Base-by-base conservation (phyloP, 169 alveolate species). In the Plasmodium berghei region DNA sequence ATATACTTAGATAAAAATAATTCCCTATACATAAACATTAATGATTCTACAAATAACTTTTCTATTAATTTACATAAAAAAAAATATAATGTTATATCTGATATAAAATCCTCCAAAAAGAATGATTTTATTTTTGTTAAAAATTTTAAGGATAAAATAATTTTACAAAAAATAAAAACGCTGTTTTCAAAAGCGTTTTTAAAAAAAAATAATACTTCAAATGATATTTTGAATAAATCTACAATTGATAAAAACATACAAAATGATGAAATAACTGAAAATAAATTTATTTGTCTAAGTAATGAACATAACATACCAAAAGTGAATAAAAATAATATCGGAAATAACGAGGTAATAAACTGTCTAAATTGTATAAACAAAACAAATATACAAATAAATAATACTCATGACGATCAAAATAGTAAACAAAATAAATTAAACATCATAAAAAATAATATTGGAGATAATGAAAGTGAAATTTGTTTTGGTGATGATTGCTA, bases 401-500 rank as follows among this genome's bases (percentile, higher is more conserved):
- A 34, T 34, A 34, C 42, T 34, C 5, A 34, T 26, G 49, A 48
- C 20, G 49, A 26, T 2, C 1, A 56, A 61, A 56, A 45, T 40
- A 70, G 34, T 28, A 1, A 6, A 14, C 20, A 42, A 55, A 14
- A 48, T 49, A 75, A 16, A 48, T 3, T 18, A 1, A 59, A 42
- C 16, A n/a, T 22, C 10, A 77, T 42, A 28, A 49, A 63, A 58
- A 49, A 59, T 12, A 12, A 16, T 28, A 42, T 22, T 45, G 46
- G 40, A 45, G 66, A 45, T 28, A 69, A 64, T 20, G 72, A 64
- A 24, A 54, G 66, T 77, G 75, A 49, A 42, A 69, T 63, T 4
- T 77, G 45, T 52, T 77, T 77, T 45, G 89, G 89, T 20, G 70
- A 77, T n/a, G 89, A 77, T 20, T 16, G 42, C 22, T 73, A 77